Base-by-base conservation (phyloP, 148 eudicot species). In the Nepenthes mirabilis region DNA sequence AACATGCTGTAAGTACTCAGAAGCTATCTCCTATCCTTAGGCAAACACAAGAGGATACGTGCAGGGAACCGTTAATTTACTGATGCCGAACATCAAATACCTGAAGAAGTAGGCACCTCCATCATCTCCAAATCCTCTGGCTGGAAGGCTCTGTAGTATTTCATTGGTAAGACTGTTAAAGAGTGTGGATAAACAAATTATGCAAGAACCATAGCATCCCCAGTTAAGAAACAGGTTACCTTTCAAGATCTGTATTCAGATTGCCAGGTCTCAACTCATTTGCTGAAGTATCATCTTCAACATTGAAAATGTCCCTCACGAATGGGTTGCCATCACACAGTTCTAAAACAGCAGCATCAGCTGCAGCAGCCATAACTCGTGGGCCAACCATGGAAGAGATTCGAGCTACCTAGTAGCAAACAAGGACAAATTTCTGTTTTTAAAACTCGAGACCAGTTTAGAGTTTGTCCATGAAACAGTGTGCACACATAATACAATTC, bases 241-340 rank as follows among this genome's bases (percentile, higher is more conserved):
- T 79, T 37, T 80, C 79, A 52, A 65, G 61, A 66, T 82, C 80
- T 47, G 40, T 68, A 71, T 58, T 63, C 34, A 72, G 73, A 63
- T 82, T 75, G 56, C 80, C 78, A 52, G 73, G 72, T 71, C 65
- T 70, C 36, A 63, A 65, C 63, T 72, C 77, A 43, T 67, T 61
- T 52, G 36, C 55, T 56, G 68, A 64, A 64, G 54, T 40, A 69
- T 79, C 71, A 57, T 86, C 80, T 36, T 70, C 88, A 40, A 65
- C 37, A 59, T 82, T 81, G 65, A 89, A 89, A 49, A 89, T 67
- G 14, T 86, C 91, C 65, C 74, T 78, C 49, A 90, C 67, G 67
- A 85, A 75, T 52, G 83, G 87, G 56, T 80, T 82, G 58, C 85
- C 99, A 35, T 79, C 78, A 67, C 89, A 93, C 47, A 93, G 85